Evolutionary conservation across 805 yeast genomes (phyloP), one percentile per base, ranked within the genome.

Genomic region (Suhomyces tanzawaensis): DNA sequence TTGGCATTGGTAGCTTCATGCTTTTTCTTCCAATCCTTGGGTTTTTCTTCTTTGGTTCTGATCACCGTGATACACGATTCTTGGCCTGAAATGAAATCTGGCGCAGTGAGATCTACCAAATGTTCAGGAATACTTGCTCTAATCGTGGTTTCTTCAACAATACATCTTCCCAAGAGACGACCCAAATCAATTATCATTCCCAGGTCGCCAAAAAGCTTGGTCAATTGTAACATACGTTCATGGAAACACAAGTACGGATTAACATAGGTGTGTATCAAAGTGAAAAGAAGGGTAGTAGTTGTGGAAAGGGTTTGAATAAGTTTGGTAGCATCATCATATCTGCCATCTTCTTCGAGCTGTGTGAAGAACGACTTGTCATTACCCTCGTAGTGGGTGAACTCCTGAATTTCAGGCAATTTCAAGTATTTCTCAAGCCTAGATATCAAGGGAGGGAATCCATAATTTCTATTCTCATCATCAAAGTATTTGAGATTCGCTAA

Each of bases 91-190:
- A 54, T 58, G 1, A 51, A 62, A 37, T 48, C 48, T 16, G 66
- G 72, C 8, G 44, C 41, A 0, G 83, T 74, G 19, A 71, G 71
- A 25, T 64, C 66, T 4, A 72, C 69, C 7, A 72, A 73, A 3
- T 56, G 59, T 1, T 56, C 56, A 0, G 87, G 85, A 39, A 79
- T 64, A 2, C 54, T 45, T 0, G 72, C 49, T 24, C 82, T 72
- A 5, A 82, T 49, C 4, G 66, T 49, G 37, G 72, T 71, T 45
- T 83, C 90, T 56, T 84, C 93, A 9, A 74, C 44, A 0, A 77
- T 64, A 13, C 74, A 59, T 41, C 82, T 66, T 40, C 74, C 63
- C 36, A 77, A 68, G n/a, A 83, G 53, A 19, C 53, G 38, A 0
- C 74, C 70, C 30, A 83, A 52, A 11, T 55, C 45, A 7, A 82